Evolutionary conservation across 495 filamentous ascomycete species (phyloP), one percentile per base, ranked within the genome.

Genomic region (Talaromyces proteolyticus): DNA sequence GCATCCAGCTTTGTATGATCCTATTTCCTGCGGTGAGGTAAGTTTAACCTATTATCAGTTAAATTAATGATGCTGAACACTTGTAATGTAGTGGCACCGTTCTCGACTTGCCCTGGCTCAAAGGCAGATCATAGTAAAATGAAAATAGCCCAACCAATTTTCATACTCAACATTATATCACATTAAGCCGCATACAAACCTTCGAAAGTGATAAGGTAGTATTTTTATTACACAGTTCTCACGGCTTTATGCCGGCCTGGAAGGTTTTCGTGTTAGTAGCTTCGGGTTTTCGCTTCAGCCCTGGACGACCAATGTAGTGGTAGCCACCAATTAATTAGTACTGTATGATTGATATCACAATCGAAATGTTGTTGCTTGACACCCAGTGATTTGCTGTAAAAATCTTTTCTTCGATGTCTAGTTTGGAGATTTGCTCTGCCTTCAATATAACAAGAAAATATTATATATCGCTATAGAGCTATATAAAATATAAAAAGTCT

Each of bases 21-120:
- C 79, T 42, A 80, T 82, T 14, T 75, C 69, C 12, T 81, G 76
- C 58, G 76, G 77, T 22, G 70, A 82, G 48, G 65, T 63, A 43
- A 11, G 54, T 51, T 1, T 39, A 16, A 25, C 11, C n/a, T 39
- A 18, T 37, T 10, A 25, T 38, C 3, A 17, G 5, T 4, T 10
- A n/a, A 19, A 12, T 37, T 45, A 10, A 26, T 18, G 0, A 6
- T 44, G 16, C 56, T 62, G 17, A 62, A 41, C 29, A 36, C 29
- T 36, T 36, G 29, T 18, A 6, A 0, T 6, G 16, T 51, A 64
- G 57, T 64, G 62, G 62, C 55, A 60, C 40, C 61, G 47, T 1
- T 45, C 57, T 47, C 57, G 59, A 72, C 58, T 84, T 75, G 14
- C 73, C 64, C 39, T 67, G 29, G 29, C 29, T 36, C 29, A 14